Evolutionary conservation across 371 early-diverging fungal species (phyloP).

Genomic region (Coemansia sp.): DNA sequence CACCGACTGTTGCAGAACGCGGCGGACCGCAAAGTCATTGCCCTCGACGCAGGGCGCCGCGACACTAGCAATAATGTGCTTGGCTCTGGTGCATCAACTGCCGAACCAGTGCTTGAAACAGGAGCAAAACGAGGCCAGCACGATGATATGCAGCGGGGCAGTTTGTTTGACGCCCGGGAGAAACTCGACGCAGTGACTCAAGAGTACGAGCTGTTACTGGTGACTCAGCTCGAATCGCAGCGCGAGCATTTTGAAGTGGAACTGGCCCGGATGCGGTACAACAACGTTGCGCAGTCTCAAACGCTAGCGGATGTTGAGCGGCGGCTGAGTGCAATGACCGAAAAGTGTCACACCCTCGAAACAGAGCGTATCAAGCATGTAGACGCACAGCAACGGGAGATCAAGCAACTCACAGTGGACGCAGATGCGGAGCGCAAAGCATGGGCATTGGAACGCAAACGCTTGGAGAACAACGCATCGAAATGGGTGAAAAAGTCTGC

Average conservation of each 20-base stretch:
- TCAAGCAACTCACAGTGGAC: background rate
- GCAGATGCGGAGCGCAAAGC: constrained; percentile 10
- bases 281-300: constrained; percentile 7
- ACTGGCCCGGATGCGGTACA: constrained; percentile 23
- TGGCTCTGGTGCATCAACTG: constrained; percentile 13
- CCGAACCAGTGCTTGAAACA: background rate
- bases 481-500: constrained; percentile 21
- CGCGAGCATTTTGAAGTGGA: constrained; percentile 74
- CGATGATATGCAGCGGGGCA: background rate
- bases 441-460: constrained; percentile 21
- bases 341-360: background rate
- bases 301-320: constrained; percentile 6
- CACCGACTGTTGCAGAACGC: constrained; percentile 89
- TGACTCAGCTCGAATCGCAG: constrained; percentile 83
- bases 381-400: background rate
- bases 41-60: constrained; percentile 60
- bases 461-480: constrained; percentile 12
- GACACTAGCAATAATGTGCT: background rate
- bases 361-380: background rate
- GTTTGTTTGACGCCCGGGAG: constrained; percentile 53
- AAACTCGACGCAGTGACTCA: constrained; percentile 72
- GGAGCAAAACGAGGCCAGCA: background rate
- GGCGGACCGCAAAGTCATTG: constrained; percentile 88
- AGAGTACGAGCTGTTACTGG: constrained; percentile 77
- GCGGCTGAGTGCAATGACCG: background rate